These are phyloP conservation scores for Suhomyces tanzawaensis DNA, from an alignment of 805 yeast species.

Conservation along the genomic window DNA sequence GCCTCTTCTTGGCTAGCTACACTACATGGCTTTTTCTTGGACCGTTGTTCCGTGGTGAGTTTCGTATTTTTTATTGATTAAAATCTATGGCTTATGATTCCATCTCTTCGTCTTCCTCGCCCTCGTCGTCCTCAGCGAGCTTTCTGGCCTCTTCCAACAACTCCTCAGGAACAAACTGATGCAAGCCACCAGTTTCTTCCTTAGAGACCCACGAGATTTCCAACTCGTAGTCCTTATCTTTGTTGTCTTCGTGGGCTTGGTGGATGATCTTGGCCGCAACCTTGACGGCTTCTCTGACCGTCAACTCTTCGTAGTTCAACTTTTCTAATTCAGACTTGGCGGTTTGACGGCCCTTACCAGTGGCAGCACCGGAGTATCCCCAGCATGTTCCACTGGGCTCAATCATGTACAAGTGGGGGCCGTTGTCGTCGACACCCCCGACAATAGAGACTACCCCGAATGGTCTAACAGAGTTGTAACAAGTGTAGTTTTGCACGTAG, in stretches of 20 bases:
- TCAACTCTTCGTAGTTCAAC: conserved; percentile 65
- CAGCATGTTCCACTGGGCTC: conserved; percentile 97
- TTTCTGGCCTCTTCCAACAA: conserved; percentile 79
- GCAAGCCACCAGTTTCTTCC: conserved; percentile 75
- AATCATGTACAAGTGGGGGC: conserved; percentile 91
- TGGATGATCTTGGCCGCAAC: conserved; percentile 93
- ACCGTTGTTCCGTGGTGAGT: too few species aligned
- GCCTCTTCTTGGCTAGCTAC: too few species aligned
- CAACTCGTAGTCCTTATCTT: conserved; percentile 94
- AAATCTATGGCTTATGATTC: conserved; percentile 6
- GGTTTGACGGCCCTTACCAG: conserved; percentile 98
- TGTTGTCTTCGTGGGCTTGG: conserved; percentile 94
- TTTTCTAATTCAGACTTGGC: conserved; percentile 97
- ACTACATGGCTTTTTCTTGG: too few species aligned
- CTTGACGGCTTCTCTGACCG: conserved; percentile 80
- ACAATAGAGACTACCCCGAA: conserved; percentile 91
- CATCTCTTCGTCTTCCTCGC: conserved; percentile 59
- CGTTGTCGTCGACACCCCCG: conserved; percentile 90
- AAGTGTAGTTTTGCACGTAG: conserved; percentile 91
- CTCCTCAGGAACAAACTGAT: conserved; percentile 76
- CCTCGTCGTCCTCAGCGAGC: conserved; percentile 79
- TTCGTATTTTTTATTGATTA: too few species aligned
- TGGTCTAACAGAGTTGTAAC: conserved; percentile 96
- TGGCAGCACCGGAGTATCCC: conserved; percentile 97
- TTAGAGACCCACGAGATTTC: conserved; percentile 87